A percentile compares a stretch with the other conserved stretches of the same genome.
Evolutionary conservation across 805 yeast genomes (phyloP).

Genomic region (Hanseniaspora hatyaiensis): DNA sequence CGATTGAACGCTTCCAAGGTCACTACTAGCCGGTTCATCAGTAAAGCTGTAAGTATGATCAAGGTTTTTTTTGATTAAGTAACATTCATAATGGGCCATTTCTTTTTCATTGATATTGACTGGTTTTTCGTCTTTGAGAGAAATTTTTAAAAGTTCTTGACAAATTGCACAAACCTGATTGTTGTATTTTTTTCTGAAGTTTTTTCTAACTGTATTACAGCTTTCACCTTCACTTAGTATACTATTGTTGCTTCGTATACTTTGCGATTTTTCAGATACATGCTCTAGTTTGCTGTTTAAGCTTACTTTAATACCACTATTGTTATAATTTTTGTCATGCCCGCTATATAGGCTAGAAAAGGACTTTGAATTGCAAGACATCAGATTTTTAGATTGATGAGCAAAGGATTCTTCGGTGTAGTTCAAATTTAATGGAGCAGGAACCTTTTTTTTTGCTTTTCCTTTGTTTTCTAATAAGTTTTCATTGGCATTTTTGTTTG

Average conservation of each 20-base stretch:
- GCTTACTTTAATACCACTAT: too few relatives aligned
- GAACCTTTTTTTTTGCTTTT: background rate
- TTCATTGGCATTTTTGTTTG: background rate
- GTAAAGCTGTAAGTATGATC: background rate
- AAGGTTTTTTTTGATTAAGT: slow-evolving; percentile 24
- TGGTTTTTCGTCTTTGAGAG: slow-evolving; percentile 35
- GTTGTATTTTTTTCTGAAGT: slow-evolving; percentile 21
- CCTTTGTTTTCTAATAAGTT: background rate
- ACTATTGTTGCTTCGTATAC: too few relatives aligned
- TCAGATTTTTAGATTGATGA: too few relatives aligned
- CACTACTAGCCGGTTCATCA: too few relatives aligned
- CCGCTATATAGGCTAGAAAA: too few relatives aligned
- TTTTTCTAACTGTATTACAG: slow-evolving; percentile 18
- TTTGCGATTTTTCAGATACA: too few relatives aligned
- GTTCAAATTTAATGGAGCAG: slow-evolving; percentile 21
- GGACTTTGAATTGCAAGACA: too few relatives aligned
- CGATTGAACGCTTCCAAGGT: too few relatives aligned
- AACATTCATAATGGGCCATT: slow-evolving; percentile 37
- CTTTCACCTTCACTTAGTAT: too few relatives aligned
- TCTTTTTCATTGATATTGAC: slow-evolving; percentile 36
- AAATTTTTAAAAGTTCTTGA: slow-evolving; percentile 32
- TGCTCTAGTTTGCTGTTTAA: too few relatives aligned
- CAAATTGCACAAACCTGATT: slow-evolving; percentile 35
- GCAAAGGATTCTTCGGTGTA: too few relatives aligned
- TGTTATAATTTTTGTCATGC: too few relatives aligned